A percentile compares a stretch with the other conserved stretches of the same genome.
Conservation (phyloP, 2,329 filamentous ascomycete species). For the Ceratocystis eucalypticola region DNA sequence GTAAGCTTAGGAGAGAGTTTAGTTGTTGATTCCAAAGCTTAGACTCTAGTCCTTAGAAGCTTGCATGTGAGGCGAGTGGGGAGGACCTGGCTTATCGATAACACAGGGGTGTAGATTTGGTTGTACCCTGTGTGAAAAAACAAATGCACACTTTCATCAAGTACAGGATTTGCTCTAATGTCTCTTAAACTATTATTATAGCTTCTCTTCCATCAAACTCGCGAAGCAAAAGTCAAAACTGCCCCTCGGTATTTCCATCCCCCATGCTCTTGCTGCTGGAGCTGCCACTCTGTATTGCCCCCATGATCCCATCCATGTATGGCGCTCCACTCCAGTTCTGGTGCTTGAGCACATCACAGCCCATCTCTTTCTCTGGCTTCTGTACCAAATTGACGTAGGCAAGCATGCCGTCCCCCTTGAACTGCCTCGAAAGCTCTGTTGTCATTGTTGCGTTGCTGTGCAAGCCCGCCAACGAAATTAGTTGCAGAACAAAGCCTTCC, state of each 20-base stretch:
- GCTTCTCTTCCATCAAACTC: background rate
- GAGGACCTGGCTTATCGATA: background rate
- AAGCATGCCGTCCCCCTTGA: slow-evolving; percentile 87
- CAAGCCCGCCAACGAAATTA: slow-evolving; percentile 52
- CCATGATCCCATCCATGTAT: slow-evolving; percentile 79
- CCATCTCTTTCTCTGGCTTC: slow-evolving; percentile 74
- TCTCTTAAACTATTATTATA: too few relatives aligned
- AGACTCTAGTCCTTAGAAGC: background rate
- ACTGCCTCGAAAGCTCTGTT: slow-evolving; percentile 63
- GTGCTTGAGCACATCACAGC: slow-evolving; percentile 85
- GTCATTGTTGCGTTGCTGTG: slow-evolving; percentile 52
- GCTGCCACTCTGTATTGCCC: slow-evolving; percentile 81
- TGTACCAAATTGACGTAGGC: slow-evolving; percentile 95
- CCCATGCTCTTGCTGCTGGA: slow-evolving; percentile 88
- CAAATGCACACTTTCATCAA: too few relatives aligned
- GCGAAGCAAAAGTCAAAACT: slow-evolving; percentile 33
- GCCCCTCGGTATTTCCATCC: slow-evolving; percentile 76
- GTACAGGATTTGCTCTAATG: too few relatives aligned
- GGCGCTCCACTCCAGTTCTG: slow-evolving; percentile 65
- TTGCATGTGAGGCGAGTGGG: slow-evolving; percentile 3
- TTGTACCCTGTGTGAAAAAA: background rate
- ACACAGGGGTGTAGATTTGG: background rate
- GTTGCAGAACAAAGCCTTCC: slow-evolving; percentile 63
- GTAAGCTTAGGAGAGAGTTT: background rate
- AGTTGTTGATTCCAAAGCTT: background rate